Evolutionary conservation across 2,329 filamentous ascomycete genomes (phyloP), one percentile per base, ranked within the genome.

Genomic region (Fusarium goolgardi): DNA sequence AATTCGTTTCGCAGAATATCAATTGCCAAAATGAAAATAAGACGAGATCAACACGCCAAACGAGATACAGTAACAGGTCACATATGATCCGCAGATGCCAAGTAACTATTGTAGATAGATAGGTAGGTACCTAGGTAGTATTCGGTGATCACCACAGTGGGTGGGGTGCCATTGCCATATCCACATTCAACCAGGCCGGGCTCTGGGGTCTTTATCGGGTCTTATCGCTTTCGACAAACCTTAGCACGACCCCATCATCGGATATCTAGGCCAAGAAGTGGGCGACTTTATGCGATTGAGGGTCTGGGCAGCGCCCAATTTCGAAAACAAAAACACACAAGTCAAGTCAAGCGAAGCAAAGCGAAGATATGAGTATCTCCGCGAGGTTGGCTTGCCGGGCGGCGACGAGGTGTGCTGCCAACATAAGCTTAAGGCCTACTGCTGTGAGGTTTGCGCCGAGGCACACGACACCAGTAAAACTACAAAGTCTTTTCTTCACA

Each of bases 401-500:
- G 39, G 43, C 47, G 34, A 39, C 44, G 18, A 66, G 57, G 44
- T 63, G 62, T 53, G 40, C 32, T 59, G 21, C 51, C 23, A 50
- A 35, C 16, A 43, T 63, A 29, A 50, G 35, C 16, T 35, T 58
- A 20, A 67, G 44, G 32, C 54, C 56, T 59, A 37, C 34, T 27
- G 34, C 37, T 23, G 25, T 52, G 27, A 65, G 55, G 45, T 55
- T 69, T 46, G 41, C 57, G 49, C 52, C 46, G n/a, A 45, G 45
- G 46, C 34, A 40, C 27, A 58, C 47, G 35, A 49, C 34, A 60
- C 34, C 51, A 39, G 41, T 50, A 60, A 44, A 27, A 49, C 44
- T 58, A 20, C 64, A 46, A 55, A 55, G 63, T 20, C 54, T 64
- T 23, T 73, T 73, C 55, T 73, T 69, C 47, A 71, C 71, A 27